phyloP scores from a whole-genome alignment of 305 asterid genomes.

The Solanum hybrid region DNA sequence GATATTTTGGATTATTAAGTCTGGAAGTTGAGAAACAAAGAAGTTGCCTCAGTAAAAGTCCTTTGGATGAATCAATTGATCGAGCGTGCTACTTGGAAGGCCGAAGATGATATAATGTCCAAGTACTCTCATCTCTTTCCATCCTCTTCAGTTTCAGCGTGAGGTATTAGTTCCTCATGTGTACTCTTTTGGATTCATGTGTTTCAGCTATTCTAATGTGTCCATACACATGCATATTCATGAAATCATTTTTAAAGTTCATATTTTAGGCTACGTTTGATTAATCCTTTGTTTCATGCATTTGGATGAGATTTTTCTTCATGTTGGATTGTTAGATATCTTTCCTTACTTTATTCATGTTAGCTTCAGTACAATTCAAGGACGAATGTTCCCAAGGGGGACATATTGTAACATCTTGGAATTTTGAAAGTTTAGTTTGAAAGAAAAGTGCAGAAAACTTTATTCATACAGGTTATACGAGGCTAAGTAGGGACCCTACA shows the following conservation, averaged over 20 bases:
- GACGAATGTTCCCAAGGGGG: no score
- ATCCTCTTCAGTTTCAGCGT: no score
- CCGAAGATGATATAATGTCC: no score
- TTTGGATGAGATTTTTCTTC: background rate
- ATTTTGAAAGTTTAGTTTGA: no score
- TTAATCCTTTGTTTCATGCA: background rate
- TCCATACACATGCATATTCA: background rate
- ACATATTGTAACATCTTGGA: no score
- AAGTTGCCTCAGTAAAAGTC: background rate
- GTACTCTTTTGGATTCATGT: no score
- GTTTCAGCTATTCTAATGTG: background rate
- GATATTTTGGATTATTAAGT: background rate
- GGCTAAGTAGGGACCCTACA: no score
- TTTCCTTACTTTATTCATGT: background rate
- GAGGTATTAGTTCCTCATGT: background rate
- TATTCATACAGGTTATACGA: no score
- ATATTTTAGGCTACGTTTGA: background rate
- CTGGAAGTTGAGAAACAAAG: background rate
- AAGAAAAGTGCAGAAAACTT: no score
- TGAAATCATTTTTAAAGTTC: background rate
- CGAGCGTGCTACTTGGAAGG: no score
- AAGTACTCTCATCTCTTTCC: background rate
- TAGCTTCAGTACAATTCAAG: no score
- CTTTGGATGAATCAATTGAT: no score
- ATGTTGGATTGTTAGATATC: background rate